Base-by-base conservation (phyloP, 192 early-diverging fungal genomes). In the Rhizophagus prolifer region DNA sequence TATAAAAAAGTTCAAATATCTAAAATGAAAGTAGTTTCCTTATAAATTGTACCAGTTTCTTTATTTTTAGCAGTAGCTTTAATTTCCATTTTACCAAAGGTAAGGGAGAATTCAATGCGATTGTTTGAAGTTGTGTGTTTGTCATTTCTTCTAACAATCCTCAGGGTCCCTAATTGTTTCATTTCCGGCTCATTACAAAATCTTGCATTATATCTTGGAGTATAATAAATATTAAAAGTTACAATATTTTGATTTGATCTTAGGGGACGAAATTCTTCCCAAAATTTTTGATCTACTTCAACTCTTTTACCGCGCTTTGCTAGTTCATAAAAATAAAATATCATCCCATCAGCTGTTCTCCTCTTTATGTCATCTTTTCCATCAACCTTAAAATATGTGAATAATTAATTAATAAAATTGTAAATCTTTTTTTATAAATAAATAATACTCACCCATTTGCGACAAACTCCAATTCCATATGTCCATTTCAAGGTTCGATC, bases 51-150 rank as follows among this genome's bases (percentile, higher is more conserved):
- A 34, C 61, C 61, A 9, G 10, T 75, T 50, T n/a, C 8, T 30
- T 58, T 61, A 75, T 75, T 75, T 46, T 65, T 38, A 21, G 74
- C 63, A 19, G 28, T 75, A 19, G 74, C 74, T 66, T 75, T 75
- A n/a, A 75, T 66, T 66, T 75, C 74, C 62, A 75, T 75, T 26
- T 25, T n/a, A 19, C 61, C 74, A 50, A 75, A 75, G 4, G 74
- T 65, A 21, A 75, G 65, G 0, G 62, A 30, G 34, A 75, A 75
- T 66, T 75, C 62, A 9, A 75, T 46, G 6, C 31, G 58, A n/a
- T 60, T 38, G 4, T 65, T 50, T 44, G 5, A 6, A 21, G 28
- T 62, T 6, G 47, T 25, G 28, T 10, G 25, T 1, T 4, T 13
- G 31, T 65, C 28, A 14, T 62, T 21, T 36, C 30, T 30, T 30